Base-by-base conservation (phyloP, 73 alveolate genomes). In the Loxodes magnus region DNA sequence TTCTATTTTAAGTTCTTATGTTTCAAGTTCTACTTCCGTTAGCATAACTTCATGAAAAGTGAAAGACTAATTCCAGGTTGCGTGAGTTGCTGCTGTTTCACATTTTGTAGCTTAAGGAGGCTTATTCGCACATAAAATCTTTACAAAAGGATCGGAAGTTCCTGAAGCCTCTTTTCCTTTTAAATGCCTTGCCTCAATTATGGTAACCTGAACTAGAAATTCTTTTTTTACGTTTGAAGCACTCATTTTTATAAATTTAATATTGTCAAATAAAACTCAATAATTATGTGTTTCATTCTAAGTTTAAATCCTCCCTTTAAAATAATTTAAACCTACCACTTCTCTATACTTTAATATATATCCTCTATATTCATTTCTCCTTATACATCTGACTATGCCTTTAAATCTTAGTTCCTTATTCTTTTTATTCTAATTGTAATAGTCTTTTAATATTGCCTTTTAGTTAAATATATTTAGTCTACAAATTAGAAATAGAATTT, bases 101-200 rank as follows among this genome's bases (percentile, higher is more conserved):
- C 73, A 76, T 30, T 68, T 63, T 0, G 98, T 85, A 6, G 85
- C 93, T 56, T 88, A 72, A 4, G 92, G 79, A n/a, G 80, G 77
- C 1, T 58, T 55, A 49, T 68, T 74, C 10, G 92, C 95, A 33
- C 87, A 81, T 14, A 48, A 53, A 22, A 88, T 73, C 58, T 75
- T 79, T 22, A 88, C 91, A 39, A 74, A 88, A 1, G 98, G 98
- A 67, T 88, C 95, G 25, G 92, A 81, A 5, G 92, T 77, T 1
- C 95, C 98, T 4, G 82, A 67, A 28, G 63, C 73, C 53, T 85
- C 94, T 51, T 76, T 85, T 4, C 94, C 96, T 35, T 66, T 64
- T 5, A 88, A 42, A 35, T 77, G 75, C 35, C 98, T 49, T 2
- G 84, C 98, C 58, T 88, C 98, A 16, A 88, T 75, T 26, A 88